phyloP scores from a whole-genome alignment of 2,329 filamentous ascomycete species.

The Alternaria viburni region DNA sequence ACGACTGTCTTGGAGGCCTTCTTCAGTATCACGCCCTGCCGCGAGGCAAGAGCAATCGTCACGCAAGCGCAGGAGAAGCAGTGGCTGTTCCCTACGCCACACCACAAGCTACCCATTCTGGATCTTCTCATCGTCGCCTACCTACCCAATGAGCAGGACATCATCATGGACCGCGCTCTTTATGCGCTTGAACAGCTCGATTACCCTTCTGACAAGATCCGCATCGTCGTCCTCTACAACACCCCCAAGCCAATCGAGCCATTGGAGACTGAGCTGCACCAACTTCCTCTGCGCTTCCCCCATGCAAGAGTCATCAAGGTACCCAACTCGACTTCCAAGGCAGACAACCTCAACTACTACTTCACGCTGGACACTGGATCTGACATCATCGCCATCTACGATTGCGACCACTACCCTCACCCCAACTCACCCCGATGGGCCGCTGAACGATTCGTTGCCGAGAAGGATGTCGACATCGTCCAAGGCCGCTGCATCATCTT shows the following conservation, averaged over 20 bases:
- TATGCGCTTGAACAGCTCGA: slow-evolving; percentile 56
- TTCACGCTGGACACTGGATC: slow-evolving; percentile 53
- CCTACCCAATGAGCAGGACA: slow-evolving; percentile 59
- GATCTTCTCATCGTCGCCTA: slow-evolving; percentile 59
- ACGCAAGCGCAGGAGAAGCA: slow-evolving; percentile 47
- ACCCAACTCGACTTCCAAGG: slow-evolving; percentile 57
- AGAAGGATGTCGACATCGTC: slow-evolving; percentile 55
- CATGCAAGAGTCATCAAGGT: slow-evolving; percentile 57
- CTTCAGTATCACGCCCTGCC: slow-evolving; percentile 47
- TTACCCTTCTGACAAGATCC: slow-evolving; percentile 55
- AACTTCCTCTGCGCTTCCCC: slow-evolving; percentile 47
- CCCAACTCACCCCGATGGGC: slow-evolving; percentile 58
- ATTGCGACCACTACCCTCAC: slow-evolving; percentile 59
- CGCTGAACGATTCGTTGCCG: slow-evolving; percentile 54
- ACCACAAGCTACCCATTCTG: slow-evolving; percentile 51
- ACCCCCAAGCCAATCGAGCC: slow-evolving; percentile 56
- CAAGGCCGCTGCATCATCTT: slow-evolving; percentile 59
- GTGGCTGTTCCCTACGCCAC: slow-evolving; percentile 52
- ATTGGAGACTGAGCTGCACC: slow-evolving; percentile 52
- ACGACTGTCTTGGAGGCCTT: slow-evolving; percentile 52
- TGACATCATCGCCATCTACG: slow-evolving; percentile 57
- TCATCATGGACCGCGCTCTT: slow-evolving; percentile 56
- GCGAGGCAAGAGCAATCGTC: slow-evolving; percentile 47
- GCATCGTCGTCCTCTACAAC: slow-evolving; percentile 58
- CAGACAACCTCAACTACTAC: slow-evolving; percentile 59